Evolutionary conservation across 257 asterid genomes (phyloP).

Genomic region (Coffea canephora): DNA sequence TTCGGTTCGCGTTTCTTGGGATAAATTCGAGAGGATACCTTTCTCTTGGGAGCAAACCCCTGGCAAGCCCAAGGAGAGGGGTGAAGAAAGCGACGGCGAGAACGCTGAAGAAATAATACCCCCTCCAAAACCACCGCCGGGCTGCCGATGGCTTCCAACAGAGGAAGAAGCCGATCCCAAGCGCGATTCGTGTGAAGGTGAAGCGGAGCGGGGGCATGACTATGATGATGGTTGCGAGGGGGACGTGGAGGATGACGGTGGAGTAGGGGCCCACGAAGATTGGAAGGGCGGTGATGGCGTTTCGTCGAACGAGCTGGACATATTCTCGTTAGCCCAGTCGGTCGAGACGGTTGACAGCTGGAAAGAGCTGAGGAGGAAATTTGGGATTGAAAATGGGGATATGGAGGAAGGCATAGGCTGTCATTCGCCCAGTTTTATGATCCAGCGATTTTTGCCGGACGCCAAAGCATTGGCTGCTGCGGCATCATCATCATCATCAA

Average conservation of each 20-base stretch:
- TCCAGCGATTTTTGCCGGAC: conserved; percentile 72
- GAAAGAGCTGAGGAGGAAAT: conserved; percentile 14
- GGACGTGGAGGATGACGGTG: conserved; percentile 21
- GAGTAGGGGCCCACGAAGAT: background rate
- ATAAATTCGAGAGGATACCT: conserved; percentile 48
- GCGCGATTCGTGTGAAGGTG: background rate
- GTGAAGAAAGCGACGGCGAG: background rate
- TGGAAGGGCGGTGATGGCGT: conserved; percentile 4
- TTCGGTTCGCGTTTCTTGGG: conserved; percentile 18
- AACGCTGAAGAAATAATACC: conserved; percentile 13
- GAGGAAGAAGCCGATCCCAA: background rate
- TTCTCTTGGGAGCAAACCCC: conserved; percentile 81
- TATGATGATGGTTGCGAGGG: conserved; percentile 25
- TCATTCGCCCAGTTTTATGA: conserved; percentile 51
- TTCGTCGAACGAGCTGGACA: conserved; percentile 51
- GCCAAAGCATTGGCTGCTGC: conserved; percentile 63
- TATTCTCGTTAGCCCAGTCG: conserved; percentile 64
- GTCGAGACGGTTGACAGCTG: conserved; percentile 21
- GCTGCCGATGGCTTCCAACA: conserved; percentile 38
- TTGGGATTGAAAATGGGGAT: background rate
- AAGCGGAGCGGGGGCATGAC: background rate
- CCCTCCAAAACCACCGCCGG: conserved; percentile 55
- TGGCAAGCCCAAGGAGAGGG: conserved; percentile 58
- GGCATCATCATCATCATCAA: conserved; percentile 44
- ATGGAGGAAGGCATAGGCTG: background rate